phyloP scores from a whole-genome alignment of 495 filamentous ascomycete species.

The Lineolata rhizophorae region DNA sequence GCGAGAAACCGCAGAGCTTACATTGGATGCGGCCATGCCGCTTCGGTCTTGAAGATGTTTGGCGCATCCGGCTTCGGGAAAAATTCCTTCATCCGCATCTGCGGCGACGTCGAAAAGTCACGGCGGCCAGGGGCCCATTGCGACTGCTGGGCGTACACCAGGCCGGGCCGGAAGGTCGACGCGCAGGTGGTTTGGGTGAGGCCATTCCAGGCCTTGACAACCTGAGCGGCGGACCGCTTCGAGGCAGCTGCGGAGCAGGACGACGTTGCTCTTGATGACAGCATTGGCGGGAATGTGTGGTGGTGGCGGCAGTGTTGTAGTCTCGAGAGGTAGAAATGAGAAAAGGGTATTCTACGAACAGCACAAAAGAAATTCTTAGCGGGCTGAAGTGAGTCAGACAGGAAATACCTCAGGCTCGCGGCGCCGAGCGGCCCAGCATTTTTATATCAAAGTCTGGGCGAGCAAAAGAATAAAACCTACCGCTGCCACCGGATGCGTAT shows the following conservation, averaged over 20 bases:
- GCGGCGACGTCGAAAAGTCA: conserved; percentile 11
- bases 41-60: conserved; percentile 18
- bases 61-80: conserved; percentile 17
- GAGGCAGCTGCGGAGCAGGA: conserved; percentile 5
- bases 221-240: conserved; percentile 12
- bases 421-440: too few relatives aligned
- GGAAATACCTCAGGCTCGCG: too few relatives aligned
- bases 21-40: conserved; percentile 49
- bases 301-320: too few relatives aligned
- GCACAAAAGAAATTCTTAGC: too few relatives aligned
- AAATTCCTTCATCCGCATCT: conserved; percentile 16
- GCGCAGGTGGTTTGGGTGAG: conserved; percentile 3
- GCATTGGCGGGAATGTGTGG: too few relatives aligned
- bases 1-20: conserved; percentile 13
- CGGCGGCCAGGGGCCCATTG: conserved; percentile 5
- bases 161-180: conserved; percentile 7
- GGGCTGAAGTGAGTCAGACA: too few relatives aligned
- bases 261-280: too few relatives aligned
- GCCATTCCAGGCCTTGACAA: conserved; percentile 14
- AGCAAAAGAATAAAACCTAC: too few relatives aligned
- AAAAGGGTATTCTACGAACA: too few relatives aligned
- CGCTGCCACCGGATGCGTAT: too few relatives aligned
- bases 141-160: conserved; percentile 8
- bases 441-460: too few relatives aligned
- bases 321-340: too few relatives aligned